Conservation (phyloP, 305 asterid species). For the Fraxinus nigra region DNA sequence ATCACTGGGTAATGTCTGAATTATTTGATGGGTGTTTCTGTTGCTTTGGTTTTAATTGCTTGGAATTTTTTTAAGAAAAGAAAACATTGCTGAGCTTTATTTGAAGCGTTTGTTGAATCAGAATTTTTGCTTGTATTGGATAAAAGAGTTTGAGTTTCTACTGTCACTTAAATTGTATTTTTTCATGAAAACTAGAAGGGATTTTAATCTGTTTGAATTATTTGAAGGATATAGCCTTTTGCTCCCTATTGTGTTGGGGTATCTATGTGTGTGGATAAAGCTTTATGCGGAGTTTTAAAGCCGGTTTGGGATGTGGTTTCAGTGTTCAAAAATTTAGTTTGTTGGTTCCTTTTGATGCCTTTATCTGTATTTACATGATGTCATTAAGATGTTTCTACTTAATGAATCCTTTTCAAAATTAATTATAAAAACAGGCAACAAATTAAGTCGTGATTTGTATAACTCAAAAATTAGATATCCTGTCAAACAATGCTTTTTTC, state of each 20-base stretch:
- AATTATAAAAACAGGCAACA: neutral
- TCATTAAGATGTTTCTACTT: neutral
- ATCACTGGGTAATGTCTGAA: conserved; percentile 6
- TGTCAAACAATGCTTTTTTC: neutral
- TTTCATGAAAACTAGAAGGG: neutral
- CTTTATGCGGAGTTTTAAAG: conserved; percentile 3
- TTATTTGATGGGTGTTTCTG: neutral
- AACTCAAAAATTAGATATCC: neutral
- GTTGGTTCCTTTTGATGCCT: neutral
- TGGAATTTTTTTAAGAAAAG: neutral
- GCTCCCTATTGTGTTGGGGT: neutral
- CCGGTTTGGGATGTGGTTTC: neutral
- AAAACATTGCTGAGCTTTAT: neutral
- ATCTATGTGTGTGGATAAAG: neutral
- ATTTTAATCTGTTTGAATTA: neutral
- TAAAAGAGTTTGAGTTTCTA: neutral
- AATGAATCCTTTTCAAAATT: neutral
- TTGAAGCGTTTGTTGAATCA: neutral
- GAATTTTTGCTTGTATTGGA: neutral
- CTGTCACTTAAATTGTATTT: neutral
- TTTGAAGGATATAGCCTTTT: neutral
- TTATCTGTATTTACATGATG: neutral
- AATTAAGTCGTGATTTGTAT: neutral
- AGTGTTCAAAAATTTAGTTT: conserved; percentile 23
- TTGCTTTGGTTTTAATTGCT: conserved; percentile 12